Evolutionary conservation across 139 green algal species (phyloP).

Genomic region (Desmodesmus armatus): DNA sequence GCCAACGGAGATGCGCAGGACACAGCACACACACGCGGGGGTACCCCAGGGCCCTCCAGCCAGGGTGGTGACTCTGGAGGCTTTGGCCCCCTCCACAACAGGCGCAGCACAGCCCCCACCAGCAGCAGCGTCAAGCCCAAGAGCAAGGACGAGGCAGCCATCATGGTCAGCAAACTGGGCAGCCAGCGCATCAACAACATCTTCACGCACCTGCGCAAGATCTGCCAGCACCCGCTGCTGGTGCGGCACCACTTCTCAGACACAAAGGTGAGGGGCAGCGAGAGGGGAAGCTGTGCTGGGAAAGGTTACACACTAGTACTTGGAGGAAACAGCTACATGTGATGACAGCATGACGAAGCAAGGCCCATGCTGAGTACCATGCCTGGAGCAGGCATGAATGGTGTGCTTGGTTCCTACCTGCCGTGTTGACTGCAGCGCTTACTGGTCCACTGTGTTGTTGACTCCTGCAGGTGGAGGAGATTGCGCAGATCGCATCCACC

Average conservation of each 20-base stretch:
- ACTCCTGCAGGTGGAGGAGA: too few species aligned
- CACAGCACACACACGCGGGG: conserved; percentile 23
- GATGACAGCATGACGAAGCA: too few species aligned
- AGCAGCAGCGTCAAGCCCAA: not conserved
- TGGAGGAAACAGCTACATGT: too few species aligned
- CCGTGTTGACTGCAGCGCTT: too few species aligned
- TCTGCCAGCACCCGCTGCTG: conserved; percentile 95
- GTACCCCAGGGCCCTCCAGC: too few species aligned
- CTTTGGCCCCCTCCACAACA: too few species aligned
- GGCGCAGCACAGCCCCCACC: not conserved
- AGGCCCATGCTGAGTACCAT: too few species aligned
- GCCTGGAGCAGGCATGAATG: too few species aligned
- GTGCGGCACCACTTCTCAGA: conserved; percentile 80
- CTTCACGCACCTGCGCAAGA: conserved; percentile 95
- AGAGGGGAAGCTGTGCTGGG: not conserved
- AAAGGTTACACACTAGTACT: too few species aligned
- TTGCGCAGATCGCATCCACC: conserved; percentile 68
- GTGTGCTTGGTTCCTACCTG: too few species aligned
- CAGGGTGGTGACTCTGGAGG: too few species aligned
- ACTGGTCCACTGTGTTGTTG: too few species aligned
- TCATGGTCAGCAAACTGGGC: conserved; percentile 59
- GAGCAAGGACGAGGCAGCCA: not conserved
- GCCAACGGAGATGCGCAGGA: conserved; percentile 8
- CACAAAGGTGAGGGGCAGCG: conserved; percentile 60
- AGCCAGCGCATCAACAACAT: conserved; percentile 84